Conservation (phyloP, 257 asterid species). For the Ligustrum vulgare region DNA sequence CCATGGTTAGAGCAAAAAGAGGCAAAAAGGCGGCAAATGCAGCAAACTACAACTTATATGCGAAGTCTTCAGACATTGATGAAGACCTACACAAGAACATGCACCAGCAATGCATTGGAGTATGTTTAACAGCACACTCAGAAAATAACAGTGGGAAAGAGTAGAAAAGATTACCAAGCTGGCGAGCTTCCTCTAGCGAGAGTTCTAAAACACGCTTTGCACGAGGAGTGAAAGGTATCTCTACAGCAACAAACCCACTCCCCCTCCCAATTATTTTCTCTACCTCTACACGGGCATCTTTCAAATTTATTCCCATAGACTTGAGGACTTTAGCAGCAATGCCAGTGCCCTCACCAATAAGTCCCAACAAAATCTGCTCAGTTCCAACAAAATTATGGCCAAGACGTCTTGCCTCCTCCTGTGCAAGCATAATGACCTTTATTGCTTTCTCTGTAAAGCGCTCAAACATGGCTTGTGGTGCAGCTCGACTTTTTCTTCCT, state of each 20-base stretch:
- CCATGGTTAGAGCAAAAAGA: not conserved
- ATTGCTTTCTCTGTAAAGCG: slow-evolving; percentile 97
- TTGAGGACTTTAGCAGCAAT: slow-evolving; percentile 98
- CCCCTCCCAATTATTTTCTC: slow-evolving; percentile 98
- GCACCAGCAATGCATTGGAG: slow-evolving; percentile 12
- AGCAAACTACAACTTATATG: not conserved
- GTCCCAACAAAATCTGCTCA: slow-evolving; percentile 92
- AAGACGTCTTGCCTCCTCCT: slow-evolving; percentile 96
- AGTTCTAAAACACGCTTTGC: slow-evolving; percentile 96
- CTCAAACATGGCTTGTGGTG: slow-evolving; percentile 91
- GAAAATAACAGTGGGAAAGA: not conserved
- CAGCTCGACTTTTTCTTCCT: slow-evolving; percentile 47
- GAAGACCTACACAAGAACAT: not conserved
- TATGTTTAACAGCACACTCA: slow-evolving; percentile 1
- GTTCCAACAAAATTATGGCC: slow-evolving; percentile 98
- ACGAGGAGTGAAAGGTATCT: slow-evolving; percentile 98
- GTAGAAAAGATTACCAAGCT: slow-evolving; percentile 61
- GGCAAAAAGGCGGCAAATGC: not conserved
- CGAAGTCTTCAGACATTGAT: not conserved
- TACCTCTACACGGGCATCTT: slow-evolving; percentile 98
- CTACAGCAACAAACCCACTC: slow-evolving; percentile 96
- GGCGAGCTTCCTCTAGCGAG: slow-evolving; percentile 97
- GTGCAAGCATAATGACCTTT: slow-evolving; percentile 97
- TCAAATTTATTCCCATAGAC: slow-evolving; percentile 94
- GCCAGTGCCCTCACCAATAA: slow-evolving; percentile 98